phyloP scores from a whole-genome alignment of 805 yeast genomes.

The Hanseniaspora jakobsenii region DNA sequence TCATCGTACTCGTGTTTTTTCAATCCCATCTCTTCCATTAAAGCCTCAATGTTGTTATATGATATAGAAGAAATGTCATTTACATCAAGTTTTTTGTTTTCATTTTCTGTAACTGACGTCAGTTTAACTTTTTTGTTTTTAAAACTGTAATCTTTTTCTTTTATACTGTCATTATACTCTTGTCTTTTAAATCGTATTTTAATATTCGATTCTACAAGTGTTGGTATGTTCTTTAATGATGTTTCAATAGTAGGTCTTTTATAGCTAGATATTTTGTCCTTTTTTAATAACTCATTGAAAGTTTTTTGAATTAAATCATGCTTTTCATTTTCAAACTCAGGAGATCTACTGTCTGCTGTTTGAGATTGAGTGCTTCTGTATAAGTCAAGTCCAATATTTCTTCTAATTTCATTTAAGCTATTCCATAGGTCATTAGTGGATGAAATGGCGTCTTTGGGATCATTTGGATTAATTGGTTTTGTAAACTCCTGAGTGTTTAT shows the following conservation, averaged over 20 bases:
- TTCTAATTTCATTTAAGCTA: slow-evolving; percentile 7
- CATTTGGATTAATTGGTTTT: background rate
- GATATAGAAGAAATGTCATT: too few relatives aligned
- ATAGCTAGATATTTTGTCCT: slow-evolving; percentile 14
- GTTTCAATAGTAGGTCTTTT: background rate
- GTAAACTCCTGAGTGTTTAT: slow-evolving; percentile 39
- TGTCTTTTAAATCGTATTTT: too few relatives aligned
- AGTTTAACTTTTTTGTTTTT: too few relatives aligned
- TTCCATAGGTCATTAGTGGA: slow-evolving; percentile 44
- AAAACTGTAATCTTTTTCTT: too few relatives aligned
- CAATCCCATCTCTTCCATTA: slow-evolving; percentile 38
- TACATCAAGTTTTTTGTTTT: too few relatives aligned
- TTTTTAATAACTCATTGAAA: slow-evolving; percentile 25
- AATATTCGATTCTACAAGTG: too few relatives aligned
- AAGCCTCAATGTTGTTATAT: slow-evolving; percentile 32
- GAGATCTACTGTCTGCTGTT: slow-evolving; percentile 16
- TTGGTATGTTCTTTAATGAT: slow-evolving; percentile 2
- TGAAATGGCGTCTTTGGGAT: slow-evolving; percentile 26
- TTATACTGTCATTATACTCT: too few relatives aligned
- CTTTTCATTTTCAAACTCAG: slow-evolving; percentile 22
- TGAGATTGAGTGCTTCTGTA: slow-evolving; percentile 17
- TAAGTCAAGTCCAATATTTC: slow-evolving; percentile 7
- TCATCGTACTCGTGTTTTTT: slow-evolving; percentile 44
- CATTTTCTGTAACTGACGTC: too few relatives aligned
- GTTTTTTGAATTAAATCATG: slow-evolving; percentile 25